Percentiles rank a stretch among this genome's conserved stretches.
Conservation (phyloP, 768 basidiomycete genomes). For the Termitomyces sp. region DNA sequence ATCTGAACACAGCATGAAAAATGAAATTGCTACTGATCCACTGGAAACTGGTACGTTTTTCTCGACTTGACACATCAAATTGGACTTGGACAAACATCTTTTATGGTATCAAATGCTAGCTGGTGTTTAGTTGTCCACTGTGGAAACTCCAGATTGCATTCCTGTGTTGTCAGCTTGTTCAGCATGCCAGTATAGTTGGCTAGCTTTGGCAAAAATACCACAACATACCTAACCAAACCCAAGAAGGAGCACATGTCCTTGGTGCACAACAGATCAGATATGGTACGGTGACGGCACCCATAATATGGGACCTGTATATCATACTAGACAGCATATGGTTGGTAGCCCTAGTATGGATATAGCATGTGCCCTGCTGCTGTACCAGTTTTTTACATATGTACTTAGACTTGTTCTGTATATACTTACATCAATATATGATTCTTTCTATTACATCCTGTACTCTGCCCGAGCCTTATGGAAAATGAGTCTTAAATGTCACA, state of each 20-base stretch:
- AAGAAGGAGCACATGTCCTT: background rate
- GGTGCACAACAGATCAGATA: no score
- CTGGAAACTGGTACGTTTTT: constrained; percentile 14
- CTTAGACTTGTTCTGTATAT: no score
- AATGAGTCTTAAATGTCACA: no score
- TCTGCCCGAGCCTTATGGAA: no score
- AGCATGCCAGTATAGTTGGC: background rate
- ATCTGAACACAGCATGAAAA: constrained; percentile 3
- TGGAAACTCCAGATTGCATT: background rate
- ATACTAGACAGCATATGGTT: no score
- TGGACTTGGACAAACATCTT: background rate
- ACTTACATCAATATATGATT: no score
- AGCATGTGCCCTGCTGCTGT: no score
- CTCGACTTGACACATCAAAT: background rate
- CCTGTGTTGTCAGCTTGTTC: background rate
- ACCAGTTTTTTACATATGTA: no score
- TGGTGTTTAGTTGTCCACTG: background rate
- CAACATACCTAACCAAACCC: background rate
- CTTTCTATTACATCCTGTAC: no score
- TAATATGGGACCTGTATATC: no score
- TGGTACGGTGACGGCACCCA: no score
- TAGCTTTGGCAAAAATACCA: background rate
- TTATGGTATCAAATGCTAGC: background rate
- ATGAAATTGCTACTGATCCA: constrained; percentile 10
- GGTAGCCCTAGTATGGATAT: no score